Evolutionary conservation across 2,329 filamentous ascomycete genomes (phyloP), one percentile per base, ranked within the genome.

Genomic region (Sclerotinia borealis): DNA sequence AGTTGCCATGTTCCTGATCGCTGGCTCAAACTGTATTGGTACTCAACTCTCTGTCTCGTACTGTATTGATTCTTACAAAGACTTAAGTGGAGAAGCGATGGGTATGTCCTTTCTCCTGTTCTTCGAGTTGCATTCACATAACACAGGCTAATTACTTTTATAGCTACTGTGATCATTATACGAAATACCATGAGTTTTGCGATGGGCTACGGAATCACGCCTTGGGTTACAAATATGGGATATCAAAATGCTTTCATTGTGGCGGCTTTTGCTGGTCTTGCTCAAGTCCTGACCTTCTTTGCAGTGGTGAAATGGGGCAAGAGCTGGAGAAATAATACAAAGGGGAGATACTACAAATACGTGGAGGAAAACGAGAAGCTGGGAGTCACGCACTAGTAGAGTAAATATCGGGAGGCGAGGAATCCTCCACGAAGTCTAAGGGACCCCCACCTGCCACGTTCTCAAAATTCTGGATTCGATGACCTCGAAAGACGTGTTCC

Each of bases 141-240:
- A 9, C 8, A 7, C 27, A 43, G 15, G 39, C 39, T 56, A 56
- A 56, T 4, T 5, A 22, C n/a, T 15, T 11, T 56, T n/a, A 19
- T 31, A 56, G 54, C 81, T 10, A 79, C 79, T 3, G 79, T 82
- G 13, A 82, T 82, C 41, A 66, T 82, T 17, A 71, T 72, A 25
- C 72, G 80, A 11, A 82, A 82, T 65, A 81, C 79, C 1, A 80
- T 81, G 78, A 76, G 73, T 31, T 81, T 81, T 67, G 79, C 78
- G 7, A 75, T 82, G 36, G 75, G 76, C 34, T 84, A 85, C 69
- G 81, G 81, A 19, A 76, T 80, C 34, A 80, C 79, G 0, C 78
- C 78, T 0, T 80, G 79, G 79, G 69, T 80, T 2, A 75, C 72
- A 6, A 69, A 75, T 6, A 69, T 78, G 55, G 79, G 79, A 0